phyloP scores from a whole-genome alignment of 2,329 filamentous ascomycete species.

The Fusarium sp. region DNA sequence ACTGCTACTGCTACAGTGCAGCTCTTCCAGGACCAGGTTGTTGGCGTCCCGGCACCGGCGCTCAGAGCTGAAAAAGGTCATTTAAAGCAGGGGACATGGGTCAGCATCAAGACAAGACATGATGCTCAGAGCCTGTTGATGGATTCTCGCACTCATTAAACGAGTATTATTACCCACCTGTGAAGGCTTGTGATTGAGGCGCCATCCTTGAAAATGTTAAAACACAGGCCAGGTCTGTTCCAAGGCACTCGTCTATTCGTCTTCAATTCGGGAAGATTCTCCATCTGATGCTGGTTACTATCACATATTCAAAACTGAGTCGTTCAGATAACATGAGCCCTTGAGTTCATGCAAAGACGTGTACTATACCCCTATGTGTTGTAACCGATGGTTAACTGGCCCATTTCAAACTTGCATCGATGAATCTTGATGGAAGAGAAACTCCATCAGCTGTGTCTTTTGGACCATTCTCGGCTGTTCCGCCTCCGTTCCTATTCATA shows the following conservation, averaged over 20 bases:
- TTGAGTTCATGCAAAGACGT: slow-evolving; percentile 34
- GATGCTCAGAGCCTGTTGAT: slow-evolving; percentile 3
- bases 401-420: not conserved
- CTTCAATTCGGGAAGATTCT: not conserved
- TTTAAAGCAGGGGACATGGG: slow-evolving; percentile 21
- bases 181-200: slow-evolving; percentile 6
- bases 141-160: slow-evolving; percentile 22
- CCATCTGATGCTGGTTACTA: slow-evolving; percentile 12
- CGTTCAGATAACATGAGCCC: slow-evolving; percentile 9
- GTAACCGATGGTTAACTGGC: not conserved
- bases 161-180: slow-evolving; percentile 26
- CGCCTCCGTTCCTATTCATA: slow-evolving; percentile 34
- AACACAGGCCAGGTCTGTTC: slow-evolving; percentile 21
- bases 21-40: slow-evolving; percentile 3
- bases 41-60: slow-evolving; percentile 19
- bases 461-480: slow-evolving; percentile 20
- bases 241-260: slow-evolving; percentile 9
- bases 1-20: not conserved
- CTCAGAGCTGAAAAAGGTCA: slow-evolving; percentile 37
- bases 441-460: not conserved
- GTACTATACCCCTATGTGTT: not conserved
- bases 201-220: slow-evolving; percentile 6
- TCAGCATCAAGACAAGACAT: not conserved
- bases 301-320: slow-evolving; percentile 10
- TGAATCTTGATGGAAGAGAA: not conserved